Evolutionary conservation across 1,139 yeast genomes (phyloP).

Genomic region (Ogataea hybrid): DNA sequence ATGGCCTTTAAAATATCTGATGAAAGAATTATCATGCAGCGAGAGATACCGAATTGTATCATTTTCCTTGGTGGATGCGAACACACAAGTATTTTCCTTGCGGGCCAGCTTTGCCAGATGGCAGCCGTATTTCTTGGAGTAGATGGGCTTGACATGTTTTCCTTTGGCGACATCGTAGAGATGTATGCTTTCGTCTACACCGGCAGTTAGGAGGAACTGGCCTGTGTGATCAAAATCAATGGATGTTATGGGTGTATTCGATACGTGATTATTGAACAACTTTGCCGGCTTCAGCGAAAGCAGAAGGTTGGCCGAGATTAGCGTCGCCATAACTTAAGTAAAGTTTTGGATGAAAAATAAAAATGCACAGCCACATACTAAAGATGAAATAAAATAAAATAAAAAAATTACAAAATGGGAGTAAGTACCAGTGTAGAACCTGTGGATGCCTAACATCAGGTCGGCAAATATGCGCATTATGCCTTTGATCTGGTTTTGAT

Average conservation of each 20-base stretch:
- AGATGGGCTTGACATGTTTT: slow-evolving; percentile 59
- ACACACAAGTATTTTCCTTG: slow-evolving; percentile 62
- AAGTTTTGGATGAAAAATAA: background rate
- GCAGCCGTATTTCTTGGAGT: slow-evolving; percentile 90
- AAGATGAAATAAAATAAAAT: background rate
- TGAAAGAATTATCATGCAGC: slow-evolving; percentile 71
- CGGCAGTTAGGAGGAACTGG: slow-evolving; percentile 71
- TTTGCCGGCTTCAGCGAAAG: slow-evolving; percentile 55
- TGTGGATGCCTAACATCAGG: slow-evolving; percentile 30
- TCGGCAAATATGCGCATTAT: slow-evolving; percentile 55
- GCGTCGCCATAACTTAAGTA: slow-evolving; percentile 9
- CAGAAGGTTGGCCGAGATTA: slow-evolving; percentile 12
- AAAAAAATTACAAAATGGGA: slow-evolving; percentile 11
- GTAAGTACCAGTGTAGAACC: slow-evolving; percentile 9
- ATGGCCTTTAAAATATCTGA: slow-evolving; percentile 88
- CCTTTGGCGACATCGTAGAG: slow-evolving; percentile 79
- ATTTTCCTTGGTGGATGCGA: slow-evolving; percentile 78
- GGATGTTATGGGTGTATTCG: slow-evolving; percentile 66
- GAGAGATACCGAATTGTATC: slow-evolving; percentile 76
- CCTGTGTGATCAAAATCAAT: slow-evolving; percentile 87
- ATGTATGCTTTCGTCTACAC: slow-evolving; percentile 81
- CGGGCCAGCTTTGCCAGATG: slow-evolving; percentile 86
- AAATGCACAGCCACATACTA: background rate
- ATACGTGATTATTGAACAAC: slow-evolving; percentile 54
- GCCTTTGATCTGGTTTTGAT: slow-evolving; percentile 57